Evolutionary conservation across 139 green algal species (phyloP).

Genomic region (Mesotaenium endlicherianum): DNA sequence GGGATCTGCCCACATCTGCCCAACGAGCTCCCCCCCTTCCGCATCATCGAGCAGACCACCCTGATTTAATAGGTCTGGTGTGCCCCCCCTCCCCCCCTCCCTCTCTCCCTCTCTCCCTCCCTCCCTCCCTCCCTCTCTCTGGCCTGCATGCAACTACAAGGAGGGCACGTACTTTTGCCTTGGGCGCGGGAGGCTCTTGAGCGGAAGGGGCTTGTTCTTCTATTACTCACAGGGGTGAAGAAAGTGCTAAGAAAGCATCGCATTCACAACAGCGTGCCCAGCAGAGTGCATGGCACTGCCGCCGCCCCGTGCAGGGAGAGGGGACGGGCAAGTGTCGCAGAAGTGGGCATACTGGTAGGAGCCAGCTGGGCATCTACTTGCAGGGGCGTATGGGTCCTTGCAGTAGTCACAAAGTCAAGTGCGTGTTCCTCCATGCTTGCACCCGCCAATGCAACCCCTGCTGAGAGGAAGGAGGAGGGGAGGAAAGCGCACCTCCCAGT

Average conservation of each 20-base stretch:
- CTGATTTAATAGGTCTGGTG: background rate
- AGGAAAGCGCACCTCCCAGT: too few species aligned
- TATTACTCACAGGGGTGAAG: background rate
- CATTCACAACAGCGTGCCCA: background rate
- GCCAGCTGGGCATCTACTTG: too few species aligned
- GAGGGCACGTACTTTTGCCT: background rate
- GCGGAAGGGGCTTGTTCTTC: background rate
- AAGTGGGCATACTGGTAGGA: too few species aligned
- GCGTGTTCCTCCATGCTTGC: too few species aligned
- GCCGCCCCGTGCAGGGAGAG: too few species aligned
- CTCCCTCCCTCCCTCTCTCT: background rate
- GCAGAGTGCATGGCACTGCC: background rate
- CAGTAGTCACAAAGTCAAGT: too few species aligned
- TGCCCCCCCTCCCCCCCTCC: background rate
- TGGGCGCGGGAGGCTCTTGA: background rate
- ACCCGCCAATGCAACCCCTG: too few species aligned
- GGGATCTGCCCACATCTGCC: slow-evolving; percentile 28
- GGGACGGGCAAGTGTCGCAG: too few species aligned
- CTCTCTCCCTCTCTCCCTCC: background rate
- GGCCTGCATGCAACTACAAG: background rate
- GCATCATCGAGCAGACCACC: background rate
- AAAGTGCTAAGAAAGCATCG: background rate
- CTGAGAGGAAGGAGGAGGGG: too few species aligned
- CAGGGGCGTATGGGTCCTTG: too few species aligned
- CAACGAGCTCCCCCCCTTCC: background rate